A percentile compares a stretch with the other conserved stretches of the same genome.
Conservation (phyloP, 257 asterid species). For the Fraxinus americana region DNA sequence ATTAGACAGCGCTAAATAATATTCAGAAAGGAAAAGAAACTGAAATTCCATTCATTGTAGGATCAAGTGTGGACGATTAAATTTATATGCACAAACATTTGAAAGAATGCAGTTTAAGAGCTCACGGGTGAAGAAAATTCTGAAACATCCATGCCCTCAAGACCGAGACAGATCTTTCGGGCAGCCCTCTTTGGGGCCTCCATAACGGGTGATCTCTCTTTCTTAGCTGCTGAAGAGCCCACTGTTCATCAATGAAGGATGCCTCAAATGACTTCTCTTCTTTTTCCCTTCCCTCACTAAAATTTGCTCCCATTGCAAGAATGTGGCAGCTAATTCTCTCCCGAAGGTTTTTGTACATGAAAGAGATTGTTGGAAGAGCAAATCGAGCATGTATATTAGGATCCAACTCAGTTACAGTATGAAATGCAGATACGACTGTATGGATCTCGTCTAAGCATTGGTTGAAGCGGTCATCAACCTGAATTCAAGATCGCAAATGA, state of each 20-base stretch:
- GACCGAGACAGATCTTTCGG: slow-evolving; percentile 88
- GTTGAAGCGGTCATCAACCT: slow-evolving; percentile 85
- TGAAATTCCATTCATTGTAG: background rate
- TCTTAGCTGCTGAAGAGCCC: slow-evolving; percentile 85
- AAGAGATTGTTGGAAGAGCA: slow-evolving; percentile 65
- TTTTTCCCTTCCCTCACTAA: slow-evolving; percentile 18
- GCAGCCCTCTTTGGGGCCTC: slow-evolving; percentile 97
- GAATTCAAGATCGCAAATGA: background rate
- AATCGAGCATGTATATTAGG: slow-evolving; percentile 78
- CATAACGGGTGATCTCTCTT: slow-evolving; percentile 76
- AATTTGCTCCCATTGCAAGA: slow-evolving; percentile 59
- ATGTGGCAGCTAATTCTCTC: slow-evolving; percentile 74
- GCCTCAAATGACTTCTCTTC: slow-evolving; percentile 58
- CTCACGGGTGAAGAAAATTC: slow-evolving; percentile 96
- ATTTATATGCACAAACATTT: background rate
- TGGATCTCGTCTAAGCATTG: slow-evolving; percentile 86
- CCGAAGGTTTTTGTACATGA: slow-evolving; percentile 64
- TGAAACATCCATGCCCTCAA: slow-evolving; percentile 97
- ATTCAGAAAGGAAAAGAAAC: background rate
- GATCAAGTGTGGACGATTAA: background rate
- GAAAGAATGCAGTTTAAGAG: background rate
- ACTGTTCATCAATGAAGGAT: slow-evolving; percentile 66
- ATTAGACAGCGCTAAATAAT: slow-evolving; percentile 5
- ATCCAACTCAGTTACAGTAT: slow-evolving; percentile 76
- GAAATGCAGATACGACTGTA: slow-evolving; percentile 74